Conservation (phyloP, 169 alveolate genomes). For the Cystoisospora suis region DNA sequence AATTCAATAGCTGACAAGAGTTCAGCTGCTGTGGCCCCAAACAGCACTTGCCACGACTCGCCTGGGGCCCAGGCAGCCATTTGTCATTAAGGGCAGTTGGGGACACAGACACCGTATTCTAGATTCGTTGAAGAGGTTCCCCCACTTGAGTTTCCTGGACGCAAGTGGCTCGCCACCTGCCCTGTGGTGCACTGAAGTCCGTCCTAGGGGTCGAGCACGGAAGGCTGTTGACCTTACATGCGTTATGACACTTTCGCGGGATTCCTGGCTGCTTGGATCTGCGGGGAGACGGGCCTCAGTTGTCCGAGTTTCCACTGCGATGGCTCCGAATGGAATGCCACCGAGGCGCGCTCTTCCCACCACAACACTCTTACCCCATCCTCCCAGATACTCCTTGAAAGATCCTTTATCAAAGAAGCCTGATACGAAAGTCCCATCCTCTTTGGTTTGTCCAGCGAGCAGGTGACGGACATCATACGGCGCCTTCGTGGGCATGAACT, state of each 20-base stretch:
- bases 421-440: conserved; percentile 66
- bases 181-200: too few species aligned
- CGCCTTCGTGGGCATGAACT: conserved; percentile 64
- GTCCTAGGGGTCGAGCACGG: too few species aligned
- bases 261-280: conserved; percentile 78
- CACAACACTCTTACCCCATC: conserved; percentile 81
- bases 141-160: too few species aligned
- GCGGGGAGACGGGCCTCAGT: conserved; percentile 74
- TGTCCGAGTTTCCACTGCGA: conserved; percentile 75
- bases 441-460: conserved; percentile 71
- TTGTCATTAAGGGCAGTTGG: too few species aligned
- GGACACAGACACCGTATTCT: too few species aligned
- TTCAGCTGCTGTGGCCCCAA: too few species aligned
- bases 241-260: neutral
- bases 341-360: conserved; percentile 83
- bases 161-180: too few species aligned
- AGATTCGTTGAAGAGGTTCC: too few species aligned
- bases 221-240: neutral
- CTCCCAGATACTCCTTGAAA: conserved; percentile 77
- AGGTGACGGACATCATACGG: conserved; percentile 78
- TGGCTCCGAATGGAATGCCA: conserved; percentile 81
- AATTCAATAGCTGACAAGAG: too few species aligned
- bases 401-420: conserved; percentile 77
- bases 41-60: too few species aligned
- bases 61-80: too few species aligned